Evolutionary conservation across 2,329 filamentous ascomycete species (phyloP).

Genomic region (Colletotrichum musicola): DNA sequence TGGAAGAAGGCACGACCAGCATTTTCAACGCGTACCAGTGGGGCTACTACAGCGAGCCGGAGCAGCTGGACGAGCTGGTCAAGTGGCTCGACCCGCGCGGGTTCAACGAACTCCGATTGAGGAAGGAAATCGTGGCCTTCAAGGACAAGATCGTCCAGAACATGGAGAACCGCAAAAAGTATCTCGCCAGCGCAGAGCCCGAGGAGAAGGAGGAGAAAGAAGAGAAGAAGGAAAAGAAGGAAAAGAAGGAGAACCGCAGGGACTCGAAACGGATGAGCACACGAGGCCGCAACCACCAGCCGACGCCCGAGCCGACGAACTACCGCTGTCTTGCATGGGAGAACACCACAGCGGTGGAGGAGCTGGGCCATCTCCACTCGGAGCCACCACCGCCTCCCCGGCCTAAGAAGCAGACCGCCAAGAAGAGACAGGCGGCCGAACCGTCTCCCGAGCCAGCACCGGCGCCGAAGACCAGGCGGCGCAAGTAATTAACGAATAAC

Average conservation of each 20-base stretch:
- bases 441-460: constrained; percentile 41
- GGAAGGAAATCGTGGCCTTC: constrained; percentile 86
- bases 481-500: constrained; percentile 27
- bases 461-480: constrained; percentile 43
- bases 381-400: constrained; percentile 66
- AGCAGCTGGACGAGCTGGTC: constrained; percentile 82
- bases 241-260: constrained; percentile 46
- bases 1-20: constrained; percentile 86
- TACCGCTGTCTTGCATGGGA: constrained; percentile 67
- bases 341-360: constrained; percentile 69
- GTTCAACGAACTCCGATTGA: constrained; percentile 85
- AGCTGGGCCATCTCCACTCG: constrained; percentile 69
- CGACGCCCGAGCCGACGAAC: constrained; percentile 58
- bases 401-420: constrained; percentile 60
- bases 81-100: constrained; percentile 91
- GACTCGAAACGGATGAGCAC: constrained; percentile 55
- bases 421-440: constrained; percentile 61
- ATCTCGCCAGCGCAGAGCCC: constrained; percentile 68
- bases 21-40: constrained; percentile 84
- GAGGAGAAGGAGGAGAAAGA: constrained; percentile 51
- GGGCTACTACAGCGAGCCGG: constrained; percentile 89
- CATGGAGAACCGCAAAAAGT: constrained; percentile 84
- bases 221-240: constrained; percentile 51
- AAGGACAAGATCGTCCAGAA: constrained; percentile 80
- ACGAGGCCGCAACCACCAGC: constrained; percentile 59